Base-by-base conservation (phyloP, 2,329 filamentous ascomycete species). In the Alternaria brassicicola region DNA sequence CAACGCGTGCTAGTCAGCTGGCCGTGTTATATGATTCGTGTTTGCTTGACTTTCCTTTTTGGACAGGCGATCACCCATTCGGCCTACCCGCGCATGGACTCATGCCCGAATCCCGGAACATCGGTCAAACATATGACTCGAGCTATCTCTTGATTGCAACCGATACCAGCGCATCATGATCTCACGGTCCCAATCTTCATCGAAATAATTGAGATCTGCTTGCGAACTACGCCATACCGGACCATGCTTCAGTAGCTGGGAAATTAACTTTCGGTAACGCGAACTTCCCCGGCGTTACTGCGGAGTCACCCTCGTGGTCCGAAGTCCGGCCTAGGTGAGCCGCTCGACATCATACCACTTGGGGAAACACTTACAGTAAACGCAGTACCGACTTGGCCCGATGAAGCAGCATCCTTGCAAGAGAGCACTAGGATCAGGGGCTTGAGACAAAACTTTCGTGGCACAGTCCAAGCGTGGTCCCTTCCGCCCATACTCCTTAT, bases 391-490 rank as follows among this genome's bases (percentile, higher is more conserved):
- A 43, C 42, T 19, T 41, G 43, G 30, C 43, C 36, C 19, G 17
- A 31, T 28, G 25, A 21, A 33, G 42, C 17, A 46, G 36, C n/a
- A 33, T 17, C 42, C 55, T 57, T 57, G 43, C 50, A 31, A 23
- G 38, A 38, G 49, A 35, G 30, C 47, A 43, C 50, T 5, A n/a
- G 36, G 28, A 46, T 43, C 50, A 46, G 36, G 30, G 43, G 23
- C 39, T 23, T 35, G 48, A 26, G 23, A 21, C 42, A 36, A 38
- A 43, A 57, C 42, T 47, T 48, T 42, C 36, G 30, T 46, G 36
- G 50, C 55, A 53, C 50, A 57, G 55, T 52, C 55, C 50, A 33
- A 38, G 39, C 28, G 43, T 43, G 35, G 28, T 36, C n/a, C 36
- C 43, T 17, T 35, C 30, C 10, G 36, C 49, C 8, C 15, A 46